These are phyloP conservation scores for Fusarium pseudograminearum DNA, from an alignment of 2,329 filamentous ascomycete genomes.

Conservation along the genomic window DNA sequence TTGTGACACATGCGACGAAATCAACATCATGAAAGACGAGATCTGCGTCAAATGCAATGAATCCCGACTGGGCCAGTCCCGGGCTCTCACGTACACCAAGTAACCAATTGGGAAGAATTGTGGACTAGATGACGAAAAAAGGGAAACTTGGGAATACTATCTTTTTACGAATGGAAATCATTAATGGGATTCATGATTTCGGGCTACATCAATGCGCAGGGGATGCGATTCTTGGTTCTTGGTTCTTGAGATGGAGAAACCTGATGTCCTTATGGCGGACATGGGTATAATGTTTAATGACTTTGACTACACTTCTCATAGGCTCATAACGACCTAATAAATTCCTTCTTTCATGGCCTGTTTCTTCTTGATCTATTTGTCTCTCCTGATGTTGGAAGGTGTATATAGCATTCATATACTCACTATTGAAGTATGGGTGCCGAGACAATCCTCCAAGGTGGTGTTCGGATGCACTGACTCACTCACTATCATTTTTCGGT, in stretches of 20 bases:
- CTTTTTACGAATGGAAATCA: background rate
- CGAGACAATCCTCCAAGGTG: rapidly evolving
- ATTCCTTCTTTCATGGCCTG: too few species aligned
- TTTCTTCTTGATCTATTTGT: too few species aligned
- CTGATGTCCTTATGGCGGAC: background rate
- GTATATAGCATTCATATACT: too few species aligned
- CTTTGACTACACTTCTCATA: background rate
- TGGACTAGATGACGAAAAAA: background rate
- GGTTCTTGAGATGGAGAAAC: background rate
- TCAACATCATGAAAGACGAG: background rate
- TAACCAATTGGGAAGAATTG: background rate
- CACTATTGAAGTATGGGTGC: too few species aligned
- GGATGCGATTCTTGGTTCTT: background rate
- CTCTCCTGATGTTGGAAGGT: too few species aligned
- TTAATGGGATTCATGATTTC: background rate
- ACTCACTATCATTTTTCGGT: too few species aligned
- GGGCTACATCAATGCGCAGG: background rate
- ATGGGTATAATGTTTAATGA: background rate
- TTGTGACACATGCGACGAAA: rapidly evolving
- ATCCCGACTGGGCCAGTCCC: background rate
- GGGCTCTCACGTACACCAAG: rapidly evolving
- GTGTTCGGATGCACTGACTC: too few species aligned
- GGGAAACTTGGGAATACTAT: background rate
- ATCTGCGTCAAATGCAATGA: rapidly evolving
- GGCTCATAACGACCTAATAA: background rate